These are phyloP conservation scores for Caloboletus inedulis DNA, from an alignment of 1,284 basidiomycete genomes.

Conservation along the genomic window DNA sequence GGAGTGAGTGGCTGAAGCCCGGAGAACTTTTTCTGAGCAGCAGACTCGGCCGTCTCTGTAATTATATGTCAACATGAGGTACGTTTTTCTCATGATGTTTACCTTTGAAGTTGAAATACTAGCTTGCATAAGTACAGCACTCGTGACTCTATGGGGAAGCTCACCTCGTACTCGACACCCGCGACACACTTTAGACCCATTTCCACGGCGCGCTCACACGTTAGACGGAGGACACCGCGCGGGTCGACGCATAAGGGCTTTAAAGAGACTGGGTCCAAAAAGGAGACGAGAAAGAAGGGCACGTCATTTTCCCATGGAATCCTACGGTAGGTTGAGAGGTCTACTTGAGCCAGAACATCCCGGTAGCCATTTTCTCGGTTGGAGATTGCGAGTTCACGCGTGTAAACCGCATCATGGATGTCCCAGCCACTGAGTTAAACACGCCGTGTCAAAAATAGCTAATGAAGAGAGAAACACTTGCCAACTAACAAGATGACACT, in stretches of 20 bases:
- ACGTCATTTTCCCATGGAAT: slow-evolving; percentile 92
- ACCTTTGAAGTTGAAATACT: slow-evolving; percentile 97
- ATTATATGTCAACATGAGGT: not conserved
- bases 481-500: slow-evolving; percentile 84
- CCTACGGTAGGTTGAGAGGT: slow-evolving; percentile 80
- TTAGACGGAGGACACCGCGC: slow-evolving; percentile 70
- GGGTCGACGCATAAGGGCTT: slow-evolving; percentile 81
- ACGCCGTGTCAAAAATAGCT: not conserved
- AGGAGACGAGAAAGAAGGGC: slow-evolving; percentile 91
- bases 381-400: slow-evolving; percentile 83
- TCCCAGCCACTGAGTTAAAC: slow-evolving; percentile 72
- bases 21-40: slow-evolving; percentile 76
- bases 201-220: slow-evolving; percentile 48
- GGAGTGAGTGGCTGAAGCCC: slow-evolving; percentile 80
- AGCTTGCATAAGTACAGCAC: slow-evolving; percentile 6
- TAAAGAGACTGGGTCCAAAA: slow-evolving; percentile 80
- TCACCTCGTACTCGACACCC: slow-evolving; percentile 89
- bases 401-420: slow-evolving; percentile 82
- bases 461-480: not conserved
- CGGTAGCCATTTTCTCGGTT: slow-evolving; percentile 90
- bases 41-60: slow-evolving; percentile 73
- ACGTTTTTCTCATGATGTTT: not conserved
- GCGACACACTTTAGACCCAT: slow-evolving; percentile 65
- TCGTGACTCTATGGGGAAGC: slow-evolving; percentile 15
- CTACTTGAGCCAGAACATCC: slow-evolving; percentile 82